Conservation (phyloP, 2,329 filamentous ascomycete species). For the Triangularia verruculosa region DNA sequence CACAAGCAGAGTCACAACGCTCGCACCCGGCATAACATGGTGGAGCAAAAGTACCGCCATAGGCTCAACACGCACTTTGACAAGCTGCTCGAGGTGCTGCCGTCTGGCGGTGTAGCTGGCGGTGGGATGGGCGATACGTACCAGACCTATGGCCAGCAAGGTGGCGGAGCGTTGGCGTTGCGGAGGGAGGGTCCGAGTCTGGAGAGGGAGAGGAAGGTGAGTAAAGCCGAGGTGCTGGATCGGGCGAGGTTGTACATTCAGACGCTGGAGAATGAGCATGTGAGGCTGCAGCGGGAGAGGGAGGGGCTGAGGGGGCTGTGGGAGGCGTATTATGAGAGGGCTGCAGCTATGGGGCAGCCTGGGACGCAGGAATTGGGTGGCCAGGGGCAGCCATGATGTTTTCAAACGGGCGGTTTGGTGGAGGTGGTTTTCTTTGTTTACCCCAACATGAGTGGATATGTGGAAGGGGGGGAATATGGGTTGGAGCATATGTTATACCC, state of each 20-base stretch:
- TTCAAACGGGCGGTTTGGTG: not conserved
- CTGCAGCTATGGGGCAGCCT: not conserved
- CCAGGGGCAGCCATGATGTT: not conserved
- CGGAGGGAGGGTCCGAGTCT: not conserved
- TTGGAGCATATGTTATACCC: not conserved
- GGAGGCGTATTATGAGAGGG: constrained; percentile 6
- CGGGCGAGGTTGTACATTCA: constrained; percentile 20
- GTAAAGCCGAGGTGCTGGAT: constrained; percentile 24
- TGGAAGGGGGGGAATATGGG: not conserved
- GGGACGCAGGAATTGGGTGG: not conserved
- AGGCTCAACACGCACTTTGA: constrained; percentile 23
- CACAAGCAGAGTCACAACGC: not conserved
- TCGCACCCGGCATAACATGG: constrained; percentile 19
- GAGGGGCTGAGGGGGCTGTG: constrained; percentile 15
- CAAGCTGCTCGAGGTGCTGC: constrained; percentile 20
- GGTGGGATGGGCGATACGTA: not conserved
- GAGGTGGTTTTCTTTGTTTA: not conserved
- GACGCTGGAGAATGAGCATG: constrained; percentile 18
- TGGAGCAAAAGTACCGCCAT: constrained; percentile 24
- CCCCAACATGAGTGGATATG: no score
- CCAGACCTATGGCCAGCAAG: not conserved
- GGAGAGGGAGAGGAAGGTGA: constrained; percentile 14
- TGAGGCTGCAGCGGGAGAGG: constrained; percentile 15
- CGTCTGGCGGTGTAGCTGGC: not conserved
- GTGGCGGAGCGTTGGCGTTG: not conserved